Percentiles rank a stretch among this genome's conserved stretches.
These are phyloP conservation scores for Acer saccharum DNA, from an alignment of 345 rosid genomes.

Conservation along the genomic window DNA sequence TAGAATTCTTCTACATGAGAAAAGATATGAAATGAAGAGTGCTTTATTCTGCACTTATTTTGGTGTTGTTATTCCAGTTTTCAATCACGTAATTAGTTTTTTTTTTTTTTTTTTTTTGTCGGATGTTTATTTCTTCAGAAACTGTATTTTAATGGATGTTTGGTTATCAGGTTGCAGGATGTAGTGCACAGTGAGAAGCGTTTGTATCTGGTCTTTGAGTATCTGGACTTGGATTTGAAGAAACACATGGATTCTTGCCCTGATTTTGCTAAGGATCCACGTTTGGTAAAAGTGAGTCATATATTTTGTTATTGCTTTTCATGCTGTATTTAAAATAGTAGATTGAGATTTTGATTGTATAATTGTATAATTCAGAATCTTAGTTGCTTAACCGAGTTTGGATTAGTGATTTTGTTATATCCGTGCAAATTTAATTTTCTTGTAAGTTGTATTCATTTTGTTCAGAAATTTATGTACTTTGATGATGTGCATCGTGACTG, in stretches of 20 bases:
- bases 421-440: background rate
- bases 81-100: background rate
- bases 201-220: constrained; percentile 94
- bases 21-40: background rate
- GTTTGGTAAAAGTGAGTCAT: constrained; percentile 71
- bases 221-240: constrained; percentile 96
- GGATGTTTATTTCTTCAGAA: background rate
- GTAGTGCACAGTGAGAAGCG: constrained; percentile 98
- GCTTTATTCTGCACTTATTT: background rate
- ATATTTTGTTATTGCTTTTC: constrained; percentile 18
- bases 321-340: constrained; percentile 1
- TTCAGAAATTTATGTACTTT: background rate
- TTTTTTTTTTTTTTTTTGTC: background rate
- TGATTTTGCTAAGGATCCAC: constrained; percentile 83
- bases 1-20: background rate
- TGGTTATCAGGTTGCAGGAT: constrained; percentile 79
- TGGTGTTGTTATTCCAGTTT: background rate
- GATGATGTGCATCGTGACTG: background rate
- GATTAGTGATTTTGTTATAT: background rate
- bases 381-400: background rate
- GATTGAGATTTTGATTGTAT: background rate
- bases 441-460: background rate
- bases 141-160: constrained; percentile 4
- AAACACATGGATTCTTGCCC: constrained; percentile 97
- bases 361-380: background rate